A percentile compares a stretch with the other conserved stretches of the same genome.
Evolutionary conservation across 139 green algal species (phyloP).

Genomic region (Deuterostichococcus epilithicus): DNA sequence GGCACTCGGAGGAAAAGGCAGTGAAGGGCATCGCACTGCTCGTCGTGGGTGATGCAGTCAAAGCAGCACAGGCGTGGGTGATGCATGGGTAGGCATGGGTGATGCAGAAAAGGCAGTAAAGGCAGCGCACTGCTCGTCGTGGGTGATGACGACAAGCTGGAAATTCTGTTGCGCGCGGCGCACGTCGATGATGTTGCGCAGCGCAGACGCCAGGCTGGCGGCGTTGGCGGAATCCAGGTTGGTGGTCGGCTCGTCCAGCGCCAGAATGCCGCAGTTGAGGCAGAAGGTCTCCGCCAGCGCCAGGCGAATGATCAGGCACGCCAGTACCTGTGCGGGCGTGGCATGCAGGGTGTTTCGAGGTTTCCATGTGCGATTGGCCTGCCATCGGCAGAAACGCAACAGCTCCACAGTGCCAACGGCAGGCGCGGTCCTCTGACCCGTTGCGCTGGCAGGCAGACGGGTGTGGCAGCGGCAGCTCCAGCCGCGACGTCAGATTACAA

Average conservation of each 20-base stretch:
- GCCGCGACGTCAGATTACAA: too few species aligned
- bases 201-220: constrained; percentile 73
- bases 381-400: too few species aligned
- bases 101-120: background rate
- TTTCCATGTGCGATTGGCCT: too few species aligned
- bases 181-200: constrained; percentile 73
- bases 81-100: background rate
- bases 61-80: background rate
- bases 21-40: too few species aligned
- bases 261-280: constrained; percentile 96
- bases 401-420: background rate
- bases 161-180: constrained; percentile 89
- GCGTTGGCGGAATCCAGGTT: constrained; percentile 90
- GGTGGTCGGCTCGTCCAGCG: constrained; percentile 97
- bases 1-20: too few species aligned
- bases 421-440: too few species aligned
- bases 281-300: constrained; percentile 98
- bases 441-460: too few species aligned
- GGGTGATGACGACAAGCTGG: constrained; percentile 99
- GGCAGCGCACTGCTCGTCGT: constrained; percentile 74
- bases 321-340: constrained; percentile 72
- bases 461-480: too few species aligned
- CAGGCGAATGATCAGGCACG: constrained; percentile 96
- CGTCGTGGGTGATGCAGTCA: too few species aligned
- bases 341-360: background rate